A percentile compares a stretch with the other conserved stretches of the same genome.
Conservation (phyloP, 1,139 yeast species). For the Saccharomyces hybrid region DNA sequence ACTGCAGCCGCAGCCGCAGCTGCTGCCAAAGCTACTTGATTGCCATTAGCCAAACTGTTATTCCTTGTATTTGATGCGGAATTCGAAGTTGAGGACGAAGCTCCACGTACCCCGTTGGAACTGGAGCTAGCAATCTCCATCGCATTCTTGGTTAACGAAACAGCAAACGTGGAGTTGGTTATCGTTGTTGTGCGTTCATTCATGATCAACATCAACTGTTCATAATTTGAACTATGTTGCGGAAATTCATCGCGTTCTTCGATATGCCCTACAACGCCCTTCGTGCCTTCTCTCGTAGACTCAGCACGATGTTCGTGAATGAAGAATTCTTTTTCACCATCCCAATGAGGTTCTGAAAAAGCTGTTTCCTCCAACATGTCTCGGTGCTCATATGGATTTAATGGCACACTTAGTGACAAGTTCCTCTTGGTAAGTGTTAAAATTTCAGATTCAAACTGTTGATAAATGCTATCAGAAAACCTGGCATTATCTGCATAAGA, state of each 20-base stretch:
- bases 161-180: constrained; percentile 30
- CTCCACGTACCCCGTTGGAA: not conserved
- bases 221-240: constrained; percentile 81
- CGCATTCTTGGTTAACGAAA: constrained; percentile 31
- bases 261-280: constrained; percentile 37
- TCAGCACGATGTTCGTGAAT: constrained; percentile 44
- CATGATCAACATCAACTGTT: constrained; percentile 67
- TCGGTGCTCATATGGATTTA: constrained; percentile 50
- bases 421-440: constrained; percentile 70
- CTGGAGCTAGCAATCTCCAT: constrained; percentile 22
- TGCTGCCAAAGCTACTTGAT: constrained; percentile 24
- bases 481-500: constrained; percentile 76
- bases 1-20: constrained; percentile 32
- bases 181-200: constrained; percentile 32
- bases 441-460: constrained; percentile 70
- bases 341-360: constrained; percentile 40
- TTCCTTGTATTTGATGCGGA: constrained; percentile 1
- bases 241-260: constrained; percentile 56
- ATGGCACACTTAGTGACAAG: constrained; percentile 62
- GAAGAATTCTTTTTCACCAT: constrained; percentile 36
- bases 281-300: constrained; percentile 37
- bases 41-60: constrained; percentile 1
- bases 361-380: constrained; percentile 42
- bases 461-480: constrained; percentile 52
- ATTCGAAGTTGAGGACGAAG: not conserved